Evolutionary conservation across 176 grass and related monocot genomes (phyloP), one percentile per base, ranked within the genome.

Genomic region (Rhynchospora tenuis): DNA sequence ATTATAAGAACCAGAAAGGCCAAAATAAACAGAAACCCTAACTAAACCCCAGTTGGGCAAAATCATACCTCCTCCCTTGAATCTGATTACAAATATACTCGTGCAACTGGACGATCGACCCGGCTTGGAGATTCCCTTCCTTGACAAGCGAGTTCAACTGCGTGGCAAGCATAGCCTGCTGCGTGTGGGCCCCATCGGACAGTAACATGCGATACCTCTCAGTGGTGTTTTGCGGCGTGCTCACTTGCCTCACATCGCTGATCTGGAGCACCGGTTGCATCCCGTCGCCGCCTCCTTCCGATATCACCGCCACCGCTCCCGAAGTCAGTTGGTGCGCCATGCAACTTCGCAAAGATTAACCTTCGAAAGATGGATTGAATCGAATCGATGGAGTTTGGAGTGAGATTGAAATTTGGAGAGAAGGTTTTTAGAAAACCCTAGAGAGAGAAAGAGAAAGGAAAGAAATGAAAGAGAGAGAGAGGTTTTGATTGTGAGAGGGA

Each of bases 91-190:
- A 98, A 60, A 92, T 93, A 87, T 87, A 95, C 79, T 98, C 93
- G 3, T 85, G 80, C 67, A 98, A 90, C 4, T 86, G 87, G 51
- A 98, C 72, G 80, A 98, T 51, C 29, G 93, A 69, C 2, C 91
- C 89, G 9, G 43, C 65, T 64, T 64, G 69, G 59, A 98, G 71
- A 17, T 38, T 0, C 26, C 86, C 76, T 59, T 82, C 38, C 54
- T 28, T 83, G 71, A 95, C 80, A 48, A 80, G 58, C 5, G 0
- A 0, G 74, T 99, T 95, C 84, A 86, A 68, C 86, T 88, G 80
- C 44, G 96, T 99, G 61, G 96, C 83, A 72, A 99, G 92, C 96
- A 99, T 99, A 71, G 96, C 87, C 89, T 99, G 96, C 80, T 93
- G 88, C 74, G 85, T 85, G 84, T 95, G 81, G 26, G 59, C 62